phyloP scores from a whole-genome alignment of 75 land plant genomes.

The Picea sitchensis region DNA sequence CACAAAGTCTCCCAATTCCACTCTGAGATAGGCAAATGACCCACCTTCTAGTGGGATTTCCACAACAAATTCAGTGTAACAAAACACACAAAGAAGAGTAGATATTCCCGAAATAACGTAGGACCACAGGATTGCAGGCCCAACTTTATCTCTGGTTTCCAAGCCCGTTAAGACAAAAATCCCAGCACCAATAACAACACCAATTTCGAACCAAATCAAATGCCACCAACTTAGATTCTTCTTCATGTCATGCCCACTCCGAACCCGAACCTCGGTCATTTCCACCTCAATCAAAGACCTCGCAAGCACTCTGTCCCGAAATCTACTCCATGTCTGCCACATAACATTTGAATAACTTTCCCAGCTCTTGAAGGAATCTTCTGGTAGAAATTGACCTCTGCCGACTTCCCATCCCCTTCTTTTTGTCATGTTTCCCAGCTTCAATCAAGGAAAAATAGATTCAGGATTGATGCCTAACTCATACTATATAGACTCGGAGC shows the following conservation, averaged over 20 bases:
- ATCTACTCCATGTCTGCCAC: slow-evolving; percentile 20
- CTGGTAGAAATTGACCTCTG: slow-evolving; percentile 57
- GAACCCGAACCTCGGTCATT: slow-evolving; percentile 29
- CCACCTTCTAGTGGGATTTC: too few species aligned
- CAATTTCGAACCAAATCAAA: slow-evolving; percentile 70
- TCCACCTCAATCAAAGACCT: slow-evolving; percentile 45
- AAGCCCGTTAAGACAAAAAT: slow-evolving; percentile 79
- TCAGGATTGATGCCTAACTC: too few species aligned
- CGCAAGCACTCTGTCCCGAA: slow-evolving; percentile 36
- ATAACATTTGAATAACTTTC: slow-evolving; percentile 42
- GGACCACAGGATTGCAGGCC: slow-evolving; percentile 60
- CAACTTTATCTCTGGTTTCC: slow-evolving; percentile 34
- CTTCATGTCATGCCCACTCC: slow-evolving; percentile 67
- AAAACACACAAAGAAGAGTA: too few species aligned
- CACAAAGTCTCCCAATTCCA: too few species aligned
- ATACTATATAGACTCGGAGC: too few species aligned
- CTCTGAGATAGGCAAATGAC: too few species aligned
- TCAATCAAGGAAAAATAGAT: too few species aligned
- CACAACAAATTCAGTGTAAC: too few species aligned
- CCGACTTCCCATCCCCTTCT: slow-evolving; percentile 14
- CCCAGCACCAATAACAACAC: slow-evolving; percentile 82
- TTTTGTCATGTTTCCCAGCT: not conserved
- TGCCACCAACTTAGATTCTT: slow-evolving; percentile 76
- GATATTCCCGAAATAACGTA: too few species aligned
- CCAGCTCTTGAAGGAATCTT: slow-evolving; percentile 74